A percentile compares a stretch with the other conserved stretches of the same genome.
These are phyloP conservation scores for Diplotaxis tenuifolia DNA, from an alignment of 345 rosid genomes.

Conservation along the genomic window DNA sequence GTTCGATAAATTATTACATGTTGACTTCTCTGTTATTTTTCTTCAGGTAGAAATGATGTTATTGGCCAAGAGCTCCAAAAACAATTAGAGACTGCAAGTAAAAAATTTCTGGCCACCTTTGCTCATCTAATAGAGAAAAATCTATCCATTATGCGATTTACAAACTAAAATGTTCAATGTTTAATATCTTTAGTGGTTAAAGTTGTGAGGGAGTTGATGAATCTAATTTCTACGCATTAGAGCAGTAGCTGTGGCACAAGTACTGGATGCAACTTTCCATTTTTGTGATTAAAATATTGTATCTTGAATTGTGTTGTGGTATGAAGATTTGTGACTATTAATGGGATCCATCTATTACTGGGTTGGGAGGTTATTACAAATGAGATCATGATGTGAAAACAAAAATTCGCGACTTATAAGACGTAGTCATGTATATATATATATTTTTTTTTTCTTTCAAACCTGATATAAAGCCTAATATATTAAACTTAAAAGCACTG, in stretches of 20 bases:
- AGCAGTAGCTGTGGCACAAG: not conserved
- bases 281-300: not conserved
- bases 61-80: too few species aligned
- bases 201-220: too few species aligned
- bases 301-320: conserved; percentile 35
- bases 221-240: not conserved
- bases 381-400: not conserved
- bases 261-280: not conserved
- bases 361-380: not conserved
- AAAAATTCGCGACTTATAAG: too few species aligned
- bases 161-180: too few species aligned
- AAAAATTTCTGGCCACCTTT: not conserved
- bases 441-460: too few species aligned
- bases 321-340: too few species aligned
- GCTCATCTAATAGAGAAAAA: not conserved
- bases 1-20: not conserved
- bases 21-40: not conserved
- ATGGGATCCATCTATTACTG: not conserved
- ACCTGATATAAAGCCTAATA: too few species aligned
- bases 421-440: too few species aligned
- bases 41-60: conserved; percentile 69
- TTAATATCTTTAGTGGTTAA: too few species aligned
- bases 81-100: conserved; percentile 94
- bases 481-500: too few species aligned
- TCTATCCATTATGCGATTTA: too few species aligned